Percentiles rank a stretch among this genome's conserved stretches.
These are phyloP conservation scores for Paraphoma chrysanthemicola DNA, from an alignment of 2,329 filamentous ascomycete genomes.

Conservation along the genomic window DNA sequence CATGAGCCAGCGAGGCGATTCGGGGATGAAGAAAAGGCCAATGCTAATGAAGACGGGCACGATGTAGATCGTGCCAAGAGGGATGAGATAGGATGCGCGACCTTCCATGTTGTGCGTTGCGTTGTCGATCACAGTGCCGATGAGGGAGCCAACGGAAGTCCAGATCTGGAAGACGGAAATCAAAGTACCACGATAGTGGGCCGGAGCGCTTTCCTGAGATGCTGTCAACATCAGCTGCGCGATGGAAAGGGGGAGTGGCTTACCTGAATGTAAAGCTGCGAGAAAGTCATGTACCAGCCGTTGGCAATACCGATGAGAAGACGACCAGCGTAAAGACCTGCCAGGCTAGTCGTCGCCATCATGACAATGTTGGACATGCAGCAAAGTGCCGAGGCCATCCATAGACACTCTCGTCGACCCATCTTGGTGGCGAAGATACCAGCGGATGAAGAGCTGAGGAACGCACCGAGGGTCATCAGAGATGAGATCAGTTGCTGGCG, in stretches of 20 bases:
- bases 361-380: conserved; percentile 57
- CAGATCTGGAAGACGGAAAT: conserved; percentile 58
- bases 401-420: conserved; percentile 54
- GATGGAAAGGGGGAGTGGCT: neutral
- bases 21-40: conserved; percentile 45
- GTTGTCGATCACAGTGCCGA: conserved; percentile 61
- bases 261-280: conserved; percentile 59
- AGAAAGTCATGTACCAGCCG: conserved; percentile 63
- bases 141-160: conserved; percentile 52
- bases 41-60: conserved; percentile 57
- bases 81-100: conserved; percentile 51
- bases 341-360: conserved; percentile 62
- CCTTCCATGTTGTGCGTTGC: conserved; percentile 43
- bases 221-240: neutral
- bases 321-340: conserved; percentile 61
- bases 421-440: conserved; percentile 44
- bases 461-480: conserved; percentile 55
- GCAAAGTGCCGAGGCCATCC: conserved; percentile 58
- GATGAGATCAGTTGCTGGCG: conserved; percentile 55
- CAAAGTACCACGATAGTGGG: conserved; percentile 59
- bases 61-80: conserved; percentile 62
- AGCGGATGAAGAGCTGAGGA: conserved; percentile 51
- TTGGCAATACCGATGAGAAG: conserved; percentile 63
- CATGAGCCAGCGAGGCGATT: conserved; percentile 55
- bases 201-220: conserved; percentile 54